Base-by-base conservation (phyloP, 2,329 filamentous ascomycete genomes). In the Botrytis cinerea region DNA sequence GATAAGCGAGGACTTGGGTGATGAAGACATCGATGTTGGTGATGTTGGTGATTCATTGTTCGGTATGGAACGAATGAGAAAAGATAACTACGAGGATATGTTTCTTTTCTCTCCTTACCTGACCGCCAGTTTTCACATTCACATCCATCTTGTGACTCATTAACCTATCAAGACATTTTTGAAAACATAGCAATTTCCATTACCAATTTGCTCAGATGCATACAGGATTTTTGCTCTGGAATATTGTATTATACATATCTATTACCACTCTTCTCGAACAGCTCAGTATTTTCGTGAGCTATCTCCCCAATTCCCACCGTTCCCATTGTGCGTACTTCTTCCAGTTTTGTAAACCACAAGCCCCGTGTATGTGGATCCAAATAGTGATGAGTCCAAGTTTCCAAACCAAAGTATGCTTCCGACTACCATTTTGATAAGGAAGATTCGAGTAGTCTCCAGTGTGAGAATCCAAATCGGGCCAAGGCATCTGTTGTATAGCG, bases 1-100 rank as follows among this genome's bases (percentile, higher is more conserved):
- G 57, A 71, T 63, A 71, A 71, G 69, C 69, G 69, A 71, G 43
- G 16, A n/a, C 57, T 51, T 68, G 68, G 35, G 51, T 22, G 25
- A 32, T 32, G 22, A 40, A 40, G 25, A 43, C 12, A 14, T 32
- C 25, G 32, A 67, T 51, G n/a, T n/a, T 20, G 38, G 25, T n/a
- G 6, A 67, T 51, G n/a, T n/a, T 20, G 38, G 25, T n/a, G 6
- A 68, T n/a, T 45, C 25, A 62, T 28, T 46, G n/a, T 43, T 20
- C 1, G 22, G 1, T 6, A 57, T 57, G 28, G 20, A 38, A 25
- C 3, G 7, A 35, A 59, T 0, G n/a, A n/a, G 14, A n/a, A 25
- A 51, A n/a, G 1, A n/a, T 25, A 14, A n/a, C 48, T 5, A n/a
- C 22, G 32, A 32, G 32, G 2, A 32, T 32, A 1, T 51, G 12